phyloP scores from a whole-genome alignment of 1,284 basidiomycete species.

The Ustilago cynodontis region DNA sequence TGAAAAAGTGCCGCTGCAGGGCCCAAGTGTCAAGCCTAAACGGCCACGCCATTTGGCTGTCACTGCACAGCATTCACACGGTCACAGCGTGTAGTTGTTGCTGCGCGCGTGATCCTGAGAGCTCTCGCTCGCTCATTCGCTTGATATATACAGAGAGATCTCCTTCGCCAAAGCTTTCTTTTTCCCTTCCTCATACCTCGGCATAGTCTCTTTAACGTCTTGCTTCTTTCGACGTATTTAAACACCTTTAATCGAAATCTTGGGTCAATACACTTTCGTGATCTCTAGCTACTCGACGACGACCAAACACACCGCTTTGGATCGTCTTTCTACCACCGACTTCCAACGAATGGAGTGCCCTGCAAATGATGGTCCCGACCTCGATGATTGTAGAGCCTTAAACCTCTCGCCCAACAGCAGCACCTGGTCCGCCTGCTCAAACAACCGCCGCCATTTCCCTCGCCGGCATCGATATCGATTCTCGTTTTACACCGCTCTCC shows the following conservation, averaged over 20 bases:
- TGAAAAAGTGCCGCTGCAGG: slow-evolving; percentile 4
- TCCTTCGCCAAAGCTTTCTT: not conserved
- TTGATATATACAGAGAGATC: slow-evolving; percentile 13
- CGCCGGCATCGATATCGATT: slow-evolving; percentile 9
- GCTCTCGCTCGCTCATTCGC: not conserved
- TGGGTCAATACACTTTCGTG: slow-evolving; percentile 12
- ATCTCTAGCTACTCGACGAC: slow-evolving; percentile 8
- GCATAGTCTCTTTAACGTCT: slow-evolving; percentile 7
- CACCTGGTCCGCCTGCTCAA: slow-evolving; percentile 45
- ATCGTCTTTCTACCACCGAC: slow-evolving; percentile 4
- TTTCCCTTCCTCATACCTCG: slow-evolving; percentile 4
- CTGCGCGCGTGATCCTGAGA: not conserved
- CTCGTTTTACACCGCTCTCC: slow-evolving; percentile 5
- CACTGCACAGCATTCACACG: slow-evolving; percentile 7
- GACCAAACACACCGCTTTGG: not conserved
- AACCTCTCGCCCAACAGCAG: slow-evolving; percentile 29
- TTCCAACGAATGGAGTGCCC: slow-evolving; percentile 48
- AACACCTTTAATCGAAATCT: not conserved
- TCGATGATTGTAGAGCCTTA: slow-evolving; percentile 56
- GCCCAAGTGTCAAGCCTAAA: not conserved
- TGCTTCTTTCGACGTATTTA: not conserved
- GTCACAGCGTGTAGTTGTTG: not conserved
- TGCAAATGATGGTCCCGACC: slow-evolving; percentile 46
- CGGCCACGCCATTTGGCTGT: not conserved
- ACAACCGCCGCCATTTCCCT: slow-evolving; percentile 28